phyloP scores from a whole-genome alignment of 345 rosid species.

The Eucalyptus cloeziana region DNA sequence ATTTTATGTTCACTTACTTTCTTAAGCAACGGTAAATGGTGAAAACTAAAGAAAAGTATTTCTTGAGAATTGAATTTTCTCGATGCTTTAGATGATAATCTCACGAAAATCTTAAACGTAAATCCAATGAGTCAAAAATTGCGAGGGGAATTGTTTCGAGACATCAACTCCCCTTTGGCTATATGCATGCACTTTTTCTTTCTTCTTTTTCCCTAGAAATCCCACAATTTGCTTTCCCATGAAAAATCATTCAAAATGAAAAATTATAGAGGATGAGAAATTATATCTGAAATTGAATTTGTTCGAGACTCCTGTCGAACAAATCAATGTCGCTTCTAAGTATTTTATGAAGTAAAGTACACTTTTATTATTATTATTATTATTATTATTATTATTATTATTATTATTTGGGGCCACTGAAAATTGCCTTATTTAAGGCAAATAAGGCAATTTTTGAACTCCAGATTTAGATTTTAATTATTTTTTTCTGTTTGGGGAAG shows the following conservation, averaged over 20 bases:
- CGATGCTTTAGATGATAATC: background rate
- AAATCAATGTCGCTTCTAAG: background rate
- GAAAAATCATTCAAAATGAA: background rate
- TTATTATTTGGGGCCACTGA: background rate
- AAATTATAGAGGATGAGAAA: background rate
- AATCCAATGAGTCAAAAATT: background rate
- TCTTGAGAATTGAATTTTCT: background rate
- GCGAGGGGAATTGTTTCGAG: accelerated
- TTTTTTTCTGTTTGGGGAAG: background rate
- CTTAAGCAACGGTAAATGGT: background rate
- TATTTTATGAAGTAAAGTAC: background rate
- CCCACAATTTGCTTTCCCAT: background rate
- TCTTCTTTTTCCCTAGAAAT: background rate
- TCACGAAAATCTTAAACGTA: background rate
- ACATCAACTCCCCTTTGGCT: background rate
- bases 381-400: too few species aligned
- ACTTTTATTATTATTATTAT: too few species aligned
- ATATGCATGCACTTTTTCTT: background rate
- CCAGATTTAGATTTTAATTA: background rate
- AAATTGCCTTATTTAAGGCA: background rate
- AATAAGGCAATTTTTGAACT: background rate
- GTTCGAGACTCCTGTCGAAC: accelerated
- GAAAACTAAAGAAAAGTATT: background rate
- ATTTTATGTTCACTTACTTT: background rate
- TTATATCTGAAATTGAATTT: background rate